phyloP scores from a whole-genome alignment of 768 basidiomycete genomes.

The Termitomyces eurrhizus region DNA sequence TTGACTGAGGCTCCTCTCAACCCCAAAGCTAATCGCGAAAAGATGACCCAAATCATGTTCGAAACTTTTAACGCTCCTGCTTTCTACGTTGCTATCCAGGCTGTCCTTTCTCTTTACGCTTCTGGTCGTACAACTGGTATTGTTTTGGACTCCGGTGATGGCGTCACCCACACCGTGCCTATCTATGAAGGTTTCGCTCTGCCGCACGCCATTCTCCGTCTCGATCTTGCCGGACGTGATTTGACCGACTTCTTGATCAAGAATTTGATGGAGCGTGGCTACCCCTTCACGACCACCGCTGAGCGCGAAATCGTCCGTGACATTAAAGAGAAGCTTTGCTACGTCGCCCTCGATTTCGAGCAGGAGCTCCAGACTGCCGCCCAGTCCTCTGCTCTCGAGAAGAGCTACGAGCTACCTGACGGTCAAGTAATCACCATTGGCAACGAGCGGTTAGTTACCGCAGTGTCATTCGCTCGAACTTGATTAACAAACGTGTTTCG shows the following conservation, averaged over 20 bases:
- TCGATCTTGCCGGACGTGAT: conserved; percentile 92
- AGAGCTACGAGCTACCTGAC: conserved; percentile 89
- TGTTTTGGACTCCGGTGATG: conserved; percentile 94
- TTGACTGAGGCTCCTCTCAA: conserved; percentile 91
- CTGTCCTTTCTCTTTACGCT: conserved; percentile 87
- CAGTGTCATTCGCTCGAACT: conserved; percentile 44
- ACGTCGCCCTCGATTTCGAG: conserved; percentile 92
- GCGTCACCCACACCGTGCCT: conserved; percentile 94
- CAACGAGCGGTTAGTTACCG: conserved; percentile 78
- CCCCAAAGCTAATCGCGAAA: conserved; percentile 90
- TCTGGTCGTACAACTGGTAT: conserved; percentile 95
- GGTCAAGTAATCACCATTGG: conserved; percentile 96
- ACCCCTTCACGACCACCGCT: conserved; percentile 90
- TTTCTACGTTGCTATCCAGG: conserved; percentile 91
- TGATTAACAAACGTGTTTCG: conserved; percentile 44
- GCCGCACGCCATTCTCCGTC: conserved; percentile 89
- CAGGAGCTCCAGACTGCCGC: conserved; percentile 91
- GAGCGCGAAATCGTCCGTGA: conserved; percentile 94
- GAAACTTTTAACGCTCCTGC: conserved; percentile 93
- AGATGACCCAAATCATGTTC: conserved; percentile 97
- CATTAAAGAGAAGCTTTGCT: conserved; percentile 97
- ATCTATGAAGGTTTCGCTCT: conserved; percentile 94
- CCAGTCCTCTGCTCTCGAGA: conserved; percentile 85
- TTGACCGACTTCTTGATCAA: conserved; percentile 83
- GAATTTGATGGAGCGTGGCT: conserved; percentile 86